These are phyloP conservation scores for Glycine soja DNA, from an alignment of 306 rosid genomes.

Conservation along the genomic window DNA sequence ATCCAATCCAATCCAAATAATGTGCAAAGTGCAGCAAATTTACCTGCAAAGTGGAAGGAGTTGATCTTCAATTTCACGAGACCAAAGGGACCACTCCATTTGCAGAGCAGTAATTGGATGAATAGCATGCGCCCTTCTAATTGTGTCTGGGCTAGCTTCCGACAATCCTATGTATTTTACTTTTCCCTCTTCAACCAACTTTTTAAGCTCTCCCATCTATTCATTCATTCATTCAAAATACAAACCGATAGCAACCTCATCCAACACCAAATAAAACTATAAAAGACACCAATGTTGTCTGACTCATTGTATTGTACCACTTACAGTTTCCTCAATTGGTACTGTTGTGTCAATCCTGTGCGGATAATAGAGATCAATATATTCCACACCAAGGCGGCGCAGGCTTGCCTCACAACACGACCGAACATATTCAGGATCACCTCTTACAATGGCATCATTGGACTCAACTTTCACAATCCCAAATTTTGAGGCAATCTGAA, in stretches of 20 bases:
- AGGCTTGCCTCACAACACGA: neutral
- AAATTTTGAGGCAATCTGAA: neutral
- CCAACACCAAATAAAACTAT: neutral
- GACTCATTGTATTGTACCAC: no score
- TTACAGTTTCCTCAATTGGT: neutral
- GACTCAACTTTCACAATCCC: conserved; percentile 1
- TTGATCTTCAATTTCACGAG: neutral
- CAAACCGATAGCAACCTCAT: neutral
- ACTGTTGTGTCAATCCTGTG: neutral
- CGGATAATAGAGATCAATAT: neutral
- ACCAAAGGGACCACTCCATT: conserved; percentile 9
- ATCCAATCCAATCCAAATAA: no score
- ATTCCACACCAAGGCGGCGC: neutral
- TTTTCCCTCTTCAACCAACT: neutral
- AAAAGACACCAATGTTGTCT: neutral
- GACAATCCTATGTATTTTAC: neutral
- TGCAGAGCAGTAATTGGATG: conserved; percentile 1
- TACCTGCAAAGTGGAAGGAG: neutral
- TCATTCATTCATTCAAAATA: neutral
- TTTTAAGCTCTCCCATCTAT: conserved; percentile 31
- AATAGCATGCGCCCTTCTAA: neutral
- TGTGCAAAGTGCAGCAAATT: neutral
- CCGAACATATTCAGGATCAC: neutral
- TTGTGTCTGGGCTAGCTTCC: conserved; percentile 10
- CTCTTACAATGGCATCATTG: neutral